Evolutionary conservation across 2,329 filamentous ascomycete genomes (phyloP).

Genomic region (Botryotinia calthae): DNA sequence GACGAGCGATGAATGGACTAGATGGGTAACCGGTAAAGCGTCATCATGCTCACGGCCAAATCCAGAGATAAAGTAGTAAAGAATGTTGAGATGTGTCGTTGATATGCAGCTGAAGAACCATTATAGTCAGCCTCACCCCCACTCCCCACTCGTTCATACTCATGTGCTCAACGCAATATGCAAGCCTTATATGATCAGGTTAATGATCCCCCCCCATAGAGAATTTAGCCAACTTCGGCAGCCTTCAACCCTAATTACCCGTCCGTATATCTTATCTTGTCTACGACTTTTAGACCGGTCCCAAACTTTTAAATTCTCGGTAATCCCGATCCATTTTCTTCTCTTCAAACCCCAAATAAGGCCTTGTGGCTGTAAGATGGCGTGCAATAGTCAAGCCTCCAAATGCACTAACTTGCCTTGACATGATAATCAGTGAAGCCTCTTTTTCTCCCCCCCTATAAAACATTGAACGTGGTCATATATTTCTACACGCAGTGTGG

Average conservation of each 20-base stretch:
- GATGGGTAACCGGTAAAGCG: background rate
- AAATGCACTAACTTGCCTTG: constrained; percentile 18
- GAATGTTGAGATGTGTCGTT: constrained; percentile 8
- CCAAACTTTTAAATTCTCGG: background rate
- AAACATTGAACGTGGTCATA: constrained; percentile 1
- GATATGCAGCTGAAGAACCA: constrained; percentile 17
- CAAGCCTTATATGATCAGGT: constrained; percentile 15
- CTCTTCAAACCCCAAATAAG: constrained; percentile 3
- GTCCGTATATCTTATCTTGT: background rate
- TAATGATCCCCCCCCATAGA: background rate
- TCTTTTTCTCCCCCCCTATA: background rate
- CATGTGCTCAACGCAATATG: constrained; percentile 13
- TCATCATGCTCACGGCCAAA: constrained; percentile 8
- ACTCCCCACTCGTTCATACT: constrained; percentile 6
- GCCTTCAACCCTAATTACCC: background rate
- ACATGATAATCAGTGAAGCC: constrained; percentile 18
- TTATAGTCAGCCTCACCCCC: constrained; percentile 17
- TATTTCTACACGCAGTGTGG: background rate
- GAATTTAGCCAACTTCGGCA: background rate
- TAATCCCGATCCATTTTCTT: background rate
- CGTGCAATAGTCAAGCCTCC: constrained; percentile 22
- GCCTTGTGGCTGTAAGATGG: constrained; percentile 17
- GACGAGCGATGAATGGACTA: background rate
- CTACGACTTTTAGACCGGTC: background rate
- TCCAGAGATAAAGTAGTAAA: constrained; percentile 8